Conservation (phyloP, 495 filamentous ascomycete genomes). For the Aspergillus wentii region DNA sequence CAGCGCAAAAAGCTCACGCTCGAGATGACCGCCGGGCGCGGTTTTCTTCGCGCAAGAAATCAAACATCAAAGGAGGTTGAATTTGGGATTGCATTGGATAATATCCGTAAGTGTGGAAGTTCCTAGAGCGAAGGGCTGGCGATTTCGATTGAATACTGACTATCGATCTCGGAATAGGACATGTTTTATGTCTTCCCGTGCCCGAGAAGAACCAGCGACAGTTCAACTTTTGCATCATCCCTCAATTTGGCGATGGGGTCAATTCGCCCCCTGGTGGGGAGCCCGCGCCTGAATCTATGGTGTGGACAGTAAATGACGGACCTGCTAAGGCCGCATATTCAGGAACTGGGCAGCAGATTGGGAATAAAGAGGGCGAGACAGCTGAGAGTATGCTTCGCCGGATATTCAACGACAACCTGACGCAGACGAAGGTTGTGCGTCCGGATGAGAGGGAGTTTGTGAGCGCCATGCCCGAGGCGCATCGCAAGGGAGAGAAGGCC, state of each 20-base stretch:
- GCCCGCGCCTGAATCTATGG: slow-evolving; percentile 58
- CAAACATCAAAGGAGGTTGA: slow-evolving; percentile 61
- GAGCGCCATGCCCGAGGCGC: slow-evolving; percentile 70
- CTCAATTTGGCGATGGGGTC: slow-evolving; percentile 55
- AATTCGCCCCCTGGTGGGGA: slow-evolving; percentile 30
- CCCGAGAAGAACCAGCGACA: slow-evolving; percentile 88
- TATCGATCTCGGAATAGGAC: slow-evolving; percentile 45
- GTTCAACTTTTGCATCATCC: slow-evolving; percentile 85
- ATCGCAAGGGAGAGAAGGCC: slow-evolving; percentile 85
- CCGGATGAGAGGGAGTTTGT: slow-evolving; percentile 73
- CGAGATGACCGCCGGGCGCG: slow-evolving; percentile 55
- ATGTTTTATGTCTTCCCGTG: slow-evolving; percentile 76
- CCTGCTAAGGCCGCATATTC: slow-evolving; percentile 55
- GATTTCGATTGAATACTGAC: too few species aligned
- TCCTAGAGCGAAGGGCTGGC: too few species aligned
- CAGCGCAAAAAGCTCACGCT: slow-evolving; percentile 89
- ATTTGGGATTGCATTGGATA: slow-evolving; percentile 62
- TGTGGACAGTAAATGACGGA: slow-evolving; percentile 78
- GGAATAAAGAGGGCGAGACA: slow-evolving; percentile 52
- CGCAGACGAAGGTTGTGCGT: slow-evolving; percentile 54
- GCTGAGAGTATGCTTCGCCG: slow-evolving; percentile 57
- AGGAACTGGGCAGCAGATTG: slow-evolving; percentile 32
- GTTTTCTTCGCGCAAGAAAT: slow-evolving; percentile 63
- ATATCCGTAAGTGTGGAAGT: slow-evolving; percentile 71
- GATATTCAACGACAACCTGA: slow-evolving; percentile 57